These are phyloP conservation scores for Boletus rubescentipes DNA, from an alignment of 768 basidiomycete species.

Conservation along the genomic window DNA sequence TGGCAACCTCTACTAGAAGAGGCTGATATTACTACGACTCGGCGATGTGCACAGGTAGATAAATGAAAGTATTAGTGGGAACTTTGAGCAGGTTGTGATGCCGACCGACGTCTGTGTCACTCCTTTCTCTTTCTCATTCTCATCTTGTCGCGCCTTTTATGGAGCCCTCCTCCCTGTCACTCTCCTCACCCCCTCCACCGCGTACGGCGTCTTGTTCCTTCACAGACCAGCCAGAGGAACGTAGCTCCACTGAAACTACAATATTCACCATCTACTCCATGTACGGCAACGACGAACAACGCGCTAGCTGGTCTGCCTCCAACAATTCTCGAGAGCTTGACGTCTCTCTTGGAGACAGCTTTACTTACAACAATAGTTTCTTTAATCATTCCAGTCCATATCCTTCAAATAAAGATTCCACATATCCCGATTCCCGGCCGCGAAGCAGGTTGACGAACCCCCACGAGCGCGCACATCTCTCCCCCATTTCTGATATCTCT, in stretches of 20 bases:
- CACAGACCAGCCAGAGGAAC: slow-evolving; percentile 36
- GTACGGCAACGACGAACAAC: slow-evolving; percentile 64
- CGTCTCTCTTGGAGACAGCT: slow-evolving; percentile 33
- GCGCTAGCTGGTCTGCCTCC: slow-evolving; percentile 48
- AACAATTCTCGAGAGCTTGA: slow-evolving; percentile 38
- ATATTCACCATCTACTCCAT: slow-evolving; percentile 86
- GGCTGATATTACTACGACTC: no score
- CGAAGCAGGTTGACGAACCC: slow-evolving; percentile 22
- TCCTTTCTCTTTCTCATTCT: neutral
- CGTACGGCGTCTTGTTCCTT: slow-evolving; percentile 17
- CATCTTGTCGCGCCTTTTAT: slow-evolving; percentile 27
- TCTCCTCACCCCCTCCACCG: slow-evolving; percentile 34
- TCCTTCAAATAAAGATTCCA: slow-evolving; percentile 24
- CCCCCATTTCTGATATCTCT: slow-evolving; percentile 28
- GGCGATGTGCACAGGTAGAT: no score
- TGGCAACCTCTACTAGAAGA: no score
- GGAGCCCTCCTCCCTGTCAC: slow-evolving; percentile 38
- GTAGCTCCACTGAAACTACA: slow-evolving; percentile 67
- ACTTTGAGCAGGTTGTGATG: no score
- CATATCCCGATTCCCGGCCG: slow-evolving; percentile 29
- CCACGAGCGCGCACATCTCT: slow-evolving; percentile 21
- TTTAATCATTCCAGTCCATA: slow-evolving; percentile 25
- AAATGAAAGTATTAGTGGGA: no score
- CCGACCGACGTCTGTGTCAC: neutral
- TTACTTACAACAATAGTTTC: slow-evolving; percentile 33